These are phyloP conservation scores for Cladophialophora chaetospira DNA, from an alignment of 2,329 filamentous ascomycete species.

Conservation along the genomic window DNA sequence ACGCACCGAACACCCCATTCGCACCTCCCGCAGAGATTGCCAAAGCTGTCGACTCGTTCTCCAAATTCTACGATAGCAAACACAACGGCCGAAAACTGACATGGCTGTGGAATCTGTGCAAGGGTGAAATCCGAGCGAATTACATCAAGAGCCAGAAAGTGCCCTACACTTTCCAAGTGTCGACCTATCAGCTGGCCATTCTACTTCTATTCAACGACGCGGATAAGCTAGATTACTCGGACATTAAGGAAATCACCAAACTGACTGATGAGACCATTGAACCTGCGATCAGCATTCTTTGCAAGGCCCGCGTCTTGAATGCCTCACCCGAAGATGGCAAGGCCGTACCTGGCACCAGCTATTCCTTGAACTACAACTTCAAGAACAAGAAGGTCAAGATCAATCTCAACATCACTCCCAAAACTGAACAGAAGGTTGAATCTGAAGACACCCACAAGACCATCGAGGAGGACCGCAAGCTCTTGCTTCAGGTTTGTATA, in stretches of 20 bases:
- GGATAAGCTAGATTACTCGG: conserved; percentile 81
- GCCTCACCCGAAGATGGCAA: conserved; percentile 73
- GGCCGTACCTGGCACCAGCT: conserved; percentile 74
- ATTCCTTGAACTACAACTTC: conserved; percentile 88
- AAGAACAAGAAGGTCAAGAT: conserved; percentile 98
- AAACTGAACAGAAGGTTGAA: conserved; percentile 94
- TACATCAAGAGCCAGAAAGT: conserved; percentile 89
- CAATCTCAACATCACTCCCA: conserved; percentile 92
- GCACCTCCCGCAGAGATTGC: conserved; percentile 81
- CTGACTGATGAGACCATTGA: conserved; percentile 82
- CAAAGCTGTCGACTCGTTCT: conserved; percentile 85
- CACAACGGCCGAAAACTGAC: conserved; percentile 95
- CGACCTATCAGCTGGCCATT: conserved; percentile 96
- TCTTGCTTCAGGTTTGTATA: conserved; percentile 87
- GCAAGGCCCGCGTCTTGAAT: conserved; percentile 88
- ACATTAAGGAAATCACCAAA: conserved; percentile 79
- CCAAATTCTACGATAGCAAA: conserved; percentile 91
- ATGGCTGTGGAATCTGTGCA: conserved; percentile 98
- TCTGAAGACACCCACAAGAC: conserved; percentile 98
- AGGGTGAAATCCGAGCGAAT: conserved; percentile 91
- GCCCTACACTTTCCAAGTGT: conserved; percentile 95
- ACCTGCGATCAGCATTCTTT: conserved; percentile 78
- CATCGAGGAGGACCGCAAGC: conserved; percentile 95
- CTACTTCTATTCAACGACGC: conserved; percentile 91
- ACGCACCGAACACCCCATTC: conserved; percentile 83